phyloP scores from a whole-genome alignment of 1,139 yeast species.

The Kodamaea anthophila region DNA sequence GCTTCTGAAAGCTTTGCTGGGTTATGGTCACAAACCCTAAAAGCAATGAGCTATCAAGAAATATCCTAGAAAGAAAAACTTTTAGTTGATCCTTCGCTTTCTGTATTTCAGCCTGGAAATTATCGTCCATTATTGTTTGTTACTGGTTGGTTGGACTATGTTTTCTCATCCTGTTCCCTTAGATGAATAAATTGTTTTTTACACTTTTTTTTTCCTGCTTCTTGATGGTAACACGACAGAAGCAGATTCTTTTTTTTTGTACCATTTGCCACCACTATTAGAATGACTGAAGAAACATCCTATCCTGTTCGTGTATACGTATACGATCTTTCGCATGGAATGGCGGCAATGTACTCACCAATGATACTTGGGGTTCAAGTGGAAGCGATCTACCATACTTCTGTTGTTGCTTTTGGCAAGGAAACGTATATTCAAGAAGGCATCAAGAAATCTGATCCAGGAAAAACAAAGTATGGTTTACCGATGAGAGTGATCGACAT shows the following conservation, averaged over 20 bases:
- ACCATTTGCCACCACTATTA: too few species aligned
- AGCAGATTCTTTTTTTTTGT: too few species aligned
- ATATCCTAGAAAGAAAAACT: conserved; percentile 24
- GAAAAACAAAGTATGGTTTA: conserved; percentile 52
- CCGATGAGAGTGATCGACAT: conserved; percentile 50
- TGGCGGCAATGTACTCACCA: conserved; percentile 39
- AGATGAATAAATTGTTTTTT: too few species aligned
- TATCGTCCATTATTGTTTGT: conserved; percentile 2
- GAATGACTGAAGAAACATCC: conserved; percentile 9
- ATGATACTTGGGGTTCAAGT: conserved; percentile 40
- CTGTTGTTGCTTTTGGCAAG: conserved; percentile 48
- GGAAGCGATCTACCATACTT: conserved; percentile 67
- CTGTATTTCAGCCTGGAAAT: conserved; percentile 5
- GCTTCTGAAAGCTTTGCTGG: conserved; percentile 36
- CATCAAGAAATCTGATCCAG: conserved; percentile 43
- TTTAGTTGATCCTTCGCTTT: conserved; percentile 22
- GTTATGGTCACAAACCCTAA: conserved; percentile 39
- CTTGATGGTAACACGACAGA: too few species aligned
- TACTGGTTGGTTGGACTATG: too few species aligned
- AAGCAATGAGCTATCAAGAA: conserved; percentile 38
- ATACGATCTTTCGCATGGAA: conserved; percentile 53
- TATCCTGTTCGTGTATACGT: conserved; percentile 49
- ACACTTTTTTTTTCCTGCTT: too few species aligned
- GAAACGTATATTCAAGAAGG: conserved; percentile 63
- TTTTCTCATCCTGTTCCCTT: too few species aligned